Percentiles rank a stretch among this genome's conserved stretches.
Conservation (phyloP, 2,329 filamentous ascomycete species). For the Daldinia sp. region DNA sequence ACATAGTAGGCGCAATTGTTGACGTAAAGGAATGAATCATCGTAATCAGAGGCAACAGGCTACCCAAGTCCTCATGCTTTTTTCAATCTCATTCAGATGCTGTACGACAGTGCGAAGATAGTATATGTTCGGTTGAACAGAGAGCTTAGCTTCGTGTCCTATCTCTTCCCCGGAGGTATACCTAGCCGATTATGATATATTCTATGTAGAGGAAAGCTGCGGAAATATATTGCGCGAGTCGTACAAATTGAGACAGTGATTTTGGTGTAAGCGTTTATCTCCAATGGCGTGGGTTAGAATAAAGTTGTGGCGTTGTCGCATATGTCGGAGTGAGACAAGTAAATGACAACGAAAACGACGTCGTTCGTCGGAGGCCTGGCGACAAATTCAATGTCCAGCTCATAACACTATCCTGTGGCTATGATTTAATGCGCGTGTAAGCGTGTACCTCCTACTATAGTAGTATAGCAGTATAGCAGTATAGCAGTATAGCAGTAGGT, state of each 20-base stretch:
- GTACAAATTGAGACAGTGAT: neutral
- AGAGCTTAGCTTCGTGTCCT: neutral
- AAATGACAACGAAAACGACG: slow-evolving; percentile 16
- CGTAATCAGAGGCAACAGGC: neutral
- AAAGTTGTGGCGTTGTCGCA: slow-evolving; percentile 11
- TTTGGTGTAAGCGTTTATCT: neutral
- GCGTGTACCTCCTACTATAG: neutral
- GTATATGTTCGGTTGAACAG: neutral
- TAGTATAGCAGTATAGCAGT: slow-evolving; percentile 2
- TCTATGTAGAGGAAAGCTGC: neutral
- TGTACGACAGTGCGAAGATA: neutral
- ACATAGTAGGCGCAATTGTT: neutral
- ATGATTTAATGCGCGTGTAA: neutral
- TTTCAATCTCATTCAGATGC: neutral
- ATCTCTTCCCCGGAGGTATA: slow-evolving; percentile 12
- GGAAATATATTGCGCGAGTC: neutral
- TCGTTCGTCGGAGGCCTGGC: slow-evolving; percentile 22
- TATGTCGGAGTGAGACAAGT: slow-evolving; percentile 27
- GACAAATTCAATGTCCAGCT: slow-evolving; percentile 6
- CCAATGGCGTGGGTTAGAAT: neutral
- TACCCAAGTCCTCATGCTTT: neutral
- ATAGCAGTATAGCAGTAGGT: neutral
- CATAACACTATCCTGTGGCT: neutral
- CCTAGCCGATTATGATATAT: slow-evolving; percentile 17
- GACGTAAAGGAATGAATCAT: neutral